Evolutionary conservation across 148 eudicot genomes (phyloP), one percentile per base, ranked within the genome.

Genomic region (Beta vulgaris): DNA sequence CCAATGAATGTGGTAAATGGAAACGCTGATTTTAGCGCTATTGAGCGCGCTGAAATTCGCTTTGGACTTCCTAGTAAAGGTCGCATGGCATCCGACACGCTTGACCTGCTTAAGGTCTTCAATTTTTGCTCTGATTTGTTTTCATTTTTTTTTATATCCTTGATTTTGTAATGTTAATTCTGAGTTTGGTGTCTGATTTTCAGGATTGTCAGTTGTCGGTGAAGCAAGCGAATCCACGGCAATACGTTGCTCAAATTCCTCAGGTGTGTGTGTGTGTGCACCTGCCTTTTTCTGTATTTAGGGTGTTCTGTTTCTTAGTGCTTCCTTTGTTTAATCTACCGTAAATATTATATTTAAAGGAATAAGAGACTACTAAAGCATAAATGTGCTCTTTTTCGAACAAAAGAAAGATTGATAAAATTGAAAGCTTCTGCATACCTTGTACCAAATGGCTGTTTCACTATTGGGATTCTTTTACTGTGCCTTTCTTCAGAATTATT

Each of bases 51-150:
- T 9, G 91, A 87, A 53, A 87, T 87, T 73, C 92, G 98, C 0
- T 80, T 93, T 23, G 98, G 98, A 1, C 82, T 93, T 85, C 98
- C 98, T 6, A 95, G 98, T 73, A 95, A 95, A 88, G 98, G 98
- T n/a, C 89, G 97, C 28, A 83, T 94, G 96, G 89, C 93, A 1
- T 19, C 87, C 0, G 95, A 91, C 44, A 87, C 93, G 73, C 88
- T 94, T 34, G 92, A 92, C 57, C 97, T 91, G 58, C 91, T 94
- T 78, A 91, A 91, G 91, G 96, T 91, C 64, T 54, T 16, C 13
- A 51, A 74, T 35, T 14, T n/a, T 29, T 39, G 31, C 35, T 26
- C 4, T n/a, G 7, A 16, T 49, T 68, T 59, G 1, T 66, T 18
- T 7, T 26, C 69, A 11, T 81, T 44, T 42, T 49, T n/a, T 72